These are phyloP conservation scores for Sphagnum tenellum DNA, from an alignment of 225 moss, liverwort and hornwort genomes.

Conservation along the genomic window DNA sequence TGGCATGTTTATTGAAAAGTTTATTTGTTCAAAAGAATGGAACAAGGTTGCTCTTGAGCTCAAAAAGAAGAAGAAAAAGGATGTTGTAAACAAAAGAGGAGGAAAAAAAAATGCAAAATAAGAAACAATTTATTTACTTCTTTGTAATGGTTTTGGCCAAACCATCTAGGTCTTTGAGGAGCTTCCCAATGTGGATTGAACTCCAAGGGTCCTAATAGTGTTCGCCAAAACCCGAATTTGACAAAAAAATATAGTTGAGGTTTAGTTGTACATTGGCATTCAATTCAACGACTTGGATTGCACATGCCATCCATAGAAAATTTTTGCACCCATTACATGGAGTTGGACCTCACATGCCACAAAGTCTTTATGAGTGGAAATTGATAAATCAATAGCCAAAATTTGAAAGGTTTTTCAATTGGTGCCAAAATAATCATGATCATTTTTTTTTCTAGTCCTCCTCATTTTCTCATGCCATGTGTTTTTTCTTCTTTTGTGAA, in stretches of 20 bases:
- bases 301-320: constrained; percentile 20
- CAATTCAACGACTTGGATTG: constrained; percentile 23
- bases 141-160: constrained; percentile 86
- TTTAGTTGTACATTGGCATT: constrained; percentile 61
- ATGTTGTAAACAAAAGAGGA: neutral
- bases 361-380: constrained; percentile 86
- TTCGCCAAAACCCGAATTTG: constrained; percentile 57
- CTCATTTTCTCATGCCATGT: too few species aligned
- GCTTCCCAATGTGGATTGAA: constrained; percentile 67
- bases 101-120: too few species aligned
- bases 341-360: constrained; percentile 77
- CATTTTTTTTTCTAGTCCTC: too few species aligned
- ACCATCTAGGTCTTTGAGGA: constrained; percentile 89
- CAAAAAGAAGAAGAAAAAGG: too few species aligned
- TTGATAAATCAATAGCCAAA: constrained; percentile 96
- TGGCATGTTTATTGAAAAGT: too few species aligned
- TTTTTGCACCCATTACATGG: constrained; percentile 45
- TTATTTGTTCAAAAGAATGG: too few species aligned
- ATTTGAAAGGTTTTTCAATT: constrained; percentile 22
- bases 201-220: constrained; percentile 91
- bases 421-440: too few species aligned
- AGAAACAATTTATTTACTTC: constrained; percentile 30
- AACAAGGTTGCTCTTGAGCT: too few species aligned
- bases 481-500: too few species aligned
- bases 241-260: constrained; percentile 46